These are phyloP conservation scores for Mycena epipterygia DNA, from an alignment of 768 basidiomycete genomes.

Conservation along the genomic window DNA sequence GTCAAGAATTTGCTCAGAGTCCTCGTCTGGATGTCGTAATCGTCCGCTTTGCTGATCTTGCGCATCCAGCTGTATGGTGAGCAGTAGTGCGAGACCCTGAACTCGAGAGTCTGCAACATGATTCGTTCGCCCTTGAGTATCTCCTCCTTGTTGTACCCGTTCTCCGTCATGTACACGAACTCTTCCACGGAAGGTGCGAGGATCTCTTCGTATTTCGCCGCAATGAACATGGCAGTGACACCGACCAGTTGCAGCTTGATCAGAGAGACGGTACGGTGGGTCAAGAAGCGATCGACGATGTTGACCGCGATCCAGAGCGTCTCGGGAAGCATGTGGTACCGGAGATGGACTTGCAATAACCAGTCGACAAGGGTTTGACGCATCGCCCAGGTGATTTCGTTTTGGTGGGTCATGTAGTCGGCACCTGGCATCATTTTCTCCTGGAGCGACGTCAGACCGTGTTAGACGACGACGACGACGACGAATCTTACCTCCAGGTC, in stretches of 20 bases:
- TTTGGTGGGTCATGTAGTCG: conserved; percentile 94
- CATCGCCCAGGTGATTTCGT: conserved; percentile 94
- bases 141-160: conserved; percentile 93
- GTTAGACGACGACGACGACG: background rate
- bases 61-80: conserved; percentile 99
- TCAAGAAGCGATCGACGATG: conserved; percentile 93
- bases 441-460: conserved; percentile 56
- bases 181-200: conserved; percentile 97
- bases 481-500: conserved; percentile 82
- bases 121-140: conserved; percentile 98
- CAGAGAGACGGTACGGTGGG: conserved; percentile 87
- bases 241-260: conserved; percentile 97
- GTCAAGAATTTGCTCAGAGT: conserved; percentile 98
- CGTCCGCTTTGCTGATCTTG: conserved; percentile 97
- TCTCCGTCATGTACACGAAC: conserved; percentile 98
- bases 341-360: conserved; percentile 96
- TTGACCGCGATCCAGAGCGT: conserved; percentile 99
- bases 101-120: conserved; percentile 94
- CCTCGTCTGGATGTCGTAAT: conserved; percentile 97
- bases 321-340: conserved; percentile 99
- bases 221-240: conserved; percentile 99
- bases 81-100: conserved; percentile 96
- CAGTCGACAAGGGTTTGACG: conserved; percentile 98
- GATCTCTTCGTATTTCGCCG: conserved; percentile 99
- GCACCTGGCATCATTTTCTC: conserved; percentile 91